Base-by-base conservation (phyloP, 2,329 filamentous ascomycete species). In the Microsporum ferrugineum region DNA sequence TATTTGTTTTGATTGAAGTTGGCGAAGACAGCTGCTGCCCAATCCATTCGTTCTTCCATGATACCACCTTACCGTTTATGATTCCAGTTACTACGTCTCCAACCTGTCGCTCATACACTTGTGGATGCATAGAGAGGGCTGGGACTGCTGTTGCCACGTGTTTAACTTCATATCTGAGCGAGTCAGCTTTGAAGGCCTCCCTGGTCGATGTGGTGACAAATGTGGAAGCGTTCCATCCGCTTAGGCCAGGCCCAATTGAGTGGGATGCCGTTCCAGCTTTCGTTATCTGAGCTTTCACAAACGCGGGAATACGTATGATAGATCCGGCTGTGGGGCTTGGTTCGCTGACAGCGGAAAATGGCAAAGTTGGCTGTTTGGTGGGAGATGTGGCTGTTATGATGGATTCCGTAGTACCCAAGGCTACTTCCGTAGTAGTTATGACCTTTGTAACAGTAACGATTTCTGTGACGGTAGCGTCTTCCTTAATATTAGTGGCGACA, bases 21-120 rank as follows among this genome's bases (percentile, higher is more conserved):
- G 5, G 3, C 23, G 57, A 34, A 23, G n/a, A 36, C 12, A 7
- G n/a, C 17, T 29, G 39, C 14, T 36, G 23, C 27, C 58, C 60
- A 47, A 39, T 33, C 57, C 47, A 58, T 7, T 59, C 38, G 10
- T 60, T 60, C 23, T 36, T 41, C 61, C 62, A 62, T 27, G 62
- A 59, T 12, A 61, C 59, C 36, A 62, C 47, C 34, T 59, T 43
- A 27, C 55, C 58, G 17, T 62, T 38, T 10, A 59, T 59, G 5
- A 61, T 62, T 31, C 49, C 60, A 8, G 49, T 51, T 10, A 64
- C 61, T 12, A 57, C 49, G 6, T 34, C 60, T 41, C 61, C 58
- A 38, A 59, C 38, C 8, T 60, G 58, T 14, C 62, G 29, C 36
- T 43, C 23, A 57, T 57, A 12, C 12, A 27, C 12, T 14, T 38